These are phyloP conservation scores for Lecanicillium sp. DNA, from an alignment of 2,329 filamentous ascomycete genomes.

Conservation along the genomic window DNA sequence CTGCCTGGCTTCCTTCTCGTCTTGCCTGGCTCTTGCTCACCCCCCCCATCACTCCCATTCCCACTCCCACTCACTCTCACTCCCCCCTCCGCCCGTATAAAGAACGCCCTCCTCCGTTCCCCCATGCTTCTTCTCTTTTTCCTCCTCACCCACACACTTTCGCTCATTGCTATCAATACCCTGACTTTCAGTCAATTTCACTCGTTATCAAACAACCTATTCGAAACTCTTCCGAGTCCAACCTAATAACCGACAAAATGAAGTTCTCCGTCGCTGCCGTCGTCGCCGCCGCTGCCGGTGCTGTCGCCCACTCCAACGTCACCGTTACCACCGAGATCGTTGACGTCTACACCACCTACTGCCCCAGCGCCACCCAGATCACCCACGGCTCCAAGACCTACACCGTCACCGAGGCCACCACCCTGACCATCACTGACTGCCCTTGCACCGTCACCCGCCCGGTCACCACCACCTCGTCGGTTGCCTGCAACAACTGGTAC, in stretches of 20 bases:
- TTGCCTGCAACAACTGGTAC: slow-evolving; percentile 51
- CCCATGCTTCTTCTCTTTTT: slow-evolving; percentile 22
- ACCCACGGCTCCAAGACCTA: slow-evolving; percentile 61
- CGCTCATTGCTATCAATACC: slow-evolving; percentile 36
- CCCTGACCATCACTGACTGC: slow-evolving; percentile 66
- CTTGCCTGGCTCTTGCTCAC: not conserved
- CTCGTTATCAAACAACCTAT: slow-evolving; percentile 41
- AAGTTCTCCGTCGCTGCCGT: slow-evolving; percentile 53
- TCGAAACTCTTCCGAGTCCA: slow-evolving; percentile 27
- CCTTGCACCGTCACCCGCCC: slow-evolving; percentile 62
- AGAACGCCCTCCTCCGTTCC: slow-evolving; percentile 37
- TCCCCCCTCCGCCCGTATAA: slow-evolving; percentile 35
- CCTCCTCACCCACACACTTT: slow-evolving; percentile 45
- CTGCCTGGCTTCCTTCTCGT: too few relatives aligned
- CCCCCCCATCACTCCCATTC: too few relatives aligned
- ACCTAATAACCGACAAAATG: slow-evolving; percentile 54
- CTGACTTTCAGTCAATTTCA: slow-evolving; percentile 55
- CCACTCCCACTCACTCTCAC: too few relatives aligned
- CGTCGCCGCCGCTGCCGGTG: slow-evolving; percentile 45
- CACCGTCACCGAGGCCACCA: slow-evolving; percentile 63
- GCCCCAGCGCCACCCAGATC: slow-evolving; percentile 60
- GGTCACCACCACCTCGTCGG: slow-evolving; percentile 45
- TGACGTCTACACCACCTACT: slow-evolving; percentile 64
- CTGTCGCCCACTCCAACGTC: slow-evolving; percentile 46
- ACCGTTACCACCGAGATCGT: slow-evolving; percentile 56